These are phyloP conservation scores for Lepidium africanum DNA, from an alignment of 345 rosid genomes.

Conservation along the genomic window DNA sequence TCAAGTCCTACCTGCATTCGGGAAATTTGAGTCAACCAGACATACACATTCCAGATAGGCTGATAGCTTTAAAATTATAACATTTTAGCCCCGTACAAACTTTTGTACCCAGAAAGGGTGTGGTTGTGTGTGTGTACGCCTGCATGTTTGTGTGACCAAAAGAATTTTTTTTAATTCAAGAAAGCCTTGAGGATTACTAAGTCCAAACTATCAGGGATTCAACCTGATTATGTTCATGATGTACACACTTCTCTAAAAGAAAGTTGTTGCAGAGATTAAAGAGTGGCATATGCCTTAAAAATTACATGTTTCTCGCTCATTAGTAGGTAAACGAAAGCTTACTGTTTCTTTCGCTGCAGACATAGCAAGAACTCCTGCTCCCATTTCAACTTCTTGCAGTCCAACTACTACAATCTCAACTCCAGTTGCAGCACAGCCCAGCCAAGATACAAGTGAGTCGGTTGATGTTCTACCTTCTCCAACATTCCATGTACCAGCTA, in stretches of 20 bases:
- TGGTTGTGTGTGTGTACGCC: neutral
- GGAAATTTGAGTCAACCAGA: neutral
- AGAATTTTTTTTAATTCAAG: neutral
- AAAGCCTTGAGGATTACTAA: neutral
- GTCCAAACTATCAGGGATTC: neutral
- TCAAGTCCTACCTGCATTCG: slow-evolving; percentile 65
- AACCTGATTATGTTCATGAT: neutral
- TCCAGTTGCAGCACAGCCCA: slow-evolving; percentile 53
- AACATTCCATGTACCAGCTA: slow-evolving; percentile 76
- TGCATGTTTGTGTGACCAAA: neutral
- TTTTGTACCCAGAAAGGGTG: neutral
- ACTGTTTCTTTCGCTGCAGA: slow-evolving; percentile 88
- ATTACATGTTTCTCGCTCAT: neutral
- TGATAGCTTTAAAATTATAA: neutral
- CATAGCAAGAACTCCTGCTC: slow-evolving; percentile 86
- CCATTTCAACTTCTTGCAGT: slow-evolving; percentile 85
- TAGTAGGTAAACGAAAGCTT: slow-evolving; percentile 28
- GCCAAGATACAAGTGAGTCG: slow-evolving; percentile 60
- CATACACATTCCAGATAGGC: neutral
- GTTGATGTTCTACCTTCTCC: slow-evolving; percentile 70
- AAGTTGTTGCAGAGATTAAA: slow-evolving; percentile 3
- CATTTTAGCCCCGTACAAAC: neutral
- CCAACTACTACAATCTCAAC: slow-evolving; percentile 72
- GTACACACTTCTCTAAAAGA: neutral
- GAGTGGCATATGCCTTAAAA: neutral